These are phyloP conservation scores for Draba incana DNA, from an alignment of 345 rosid genomes.

Conservation along the genomic window DNA sequence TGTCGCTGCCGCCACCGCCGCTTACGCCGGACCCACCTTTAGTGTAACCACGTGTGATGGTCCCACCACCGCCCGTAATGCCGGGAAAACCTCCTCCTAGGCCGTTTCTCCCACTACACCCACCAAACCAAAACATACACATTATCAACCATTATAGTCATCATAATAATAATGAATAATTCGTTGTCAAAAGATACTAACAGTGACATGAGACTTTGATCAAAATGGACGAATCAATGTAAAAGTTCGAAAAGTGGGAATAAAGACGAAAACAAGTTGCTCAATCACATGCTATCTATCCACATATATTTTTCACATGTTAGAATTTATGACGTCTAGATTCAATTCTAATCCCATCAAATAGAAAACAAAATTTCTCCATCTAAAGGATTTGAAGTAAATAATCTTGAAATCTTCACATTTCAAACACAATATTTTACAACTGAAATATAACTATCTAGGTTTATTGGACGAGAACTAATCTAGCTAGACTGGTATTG, in stretches of 20 bases:
- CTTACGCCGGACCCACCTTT: slow-evolving; percentile 47
- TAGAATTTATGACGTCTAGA: slow-evolving; percentile 18
- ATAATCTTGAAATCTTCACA: background rate
- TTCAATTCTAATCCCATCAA: background rate
- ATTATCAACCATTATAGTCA: slow-evolving; percentile 23
- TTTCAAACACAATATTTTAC: background rate
- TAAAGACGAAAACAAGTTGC: slow-evolving; percentile 35
- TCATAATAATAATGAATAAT: background rate
- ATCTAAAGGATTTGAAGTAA: background rate
- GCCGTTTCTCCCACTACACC: slow-evolving; percentile 50
- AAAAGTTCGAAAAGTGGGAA: slow-evolving; percentile 27
- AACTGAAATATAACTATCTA: background rate
- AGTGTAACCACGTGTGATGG: slow-evolving; percentile 53
- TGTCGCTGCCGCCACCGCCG: slow-evolving; percentile 45
- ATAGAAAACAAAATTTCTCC: background rate
- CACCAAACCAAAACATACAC: slow-evolving; percentile 25
- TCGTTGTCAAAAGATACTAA: slow-evolving; percentile 21
- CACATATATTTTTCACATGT: slow-evolving; percentile 13
- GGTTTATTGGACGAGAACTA: background rate
- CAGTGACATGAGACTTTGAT: slow-evolving; percentile 29
- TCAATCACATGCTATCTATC: slow-evolving; percentile 36
- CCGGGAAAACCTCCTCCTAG: slow-evolving; percentile 40
- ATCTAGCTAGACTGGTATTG: slow-evolving; percentile 9
- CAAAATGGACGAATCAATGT: slow-evolving; percentile 36
- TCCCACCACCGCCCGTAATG: slow-evolving; percentile 43